Conservation (phyloP, 345 rosid genomes). For the Draba incana region DNA sequence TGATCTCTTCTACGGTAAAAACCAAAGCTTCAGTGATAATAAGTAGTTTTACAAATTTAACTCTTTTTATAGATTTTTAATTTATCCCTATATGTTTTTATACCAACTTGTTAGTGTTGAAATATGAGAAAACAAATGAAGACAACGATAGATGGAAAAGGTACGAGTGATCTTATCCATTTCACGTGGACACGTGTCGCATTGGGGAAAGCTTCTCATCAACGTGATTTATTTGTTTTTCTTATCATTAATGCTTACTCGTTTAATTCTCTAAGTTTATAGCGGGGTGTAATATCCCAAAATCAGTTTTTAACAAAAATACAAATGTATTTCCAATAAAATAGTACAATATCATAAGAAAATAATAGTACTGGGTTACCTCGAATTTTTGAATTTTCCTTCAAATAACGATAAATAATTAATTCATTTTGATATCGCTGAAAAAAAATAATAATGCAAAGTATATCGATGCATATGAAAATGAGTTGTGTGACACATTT, state of each 20-base stretch:
- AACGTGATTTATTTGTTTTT: slow-evolving; percentile 20
- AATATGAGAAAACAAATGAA: slow-evolving; percentile 14
- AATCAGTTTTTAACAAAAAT: background rate
- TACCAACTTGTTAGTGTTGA: slow-evolving; percentile 5
- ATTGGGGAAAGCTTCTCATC: slow-evolving; percentile 34
- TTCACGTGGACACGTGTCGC: slow-evolving; percentile 42
- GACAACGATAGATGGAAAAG: slow-evolving; percentile 37
- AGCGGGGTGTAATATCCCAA: background rate
- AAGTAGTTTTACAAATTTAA: background rate
- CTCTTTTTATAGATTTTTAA: background rate
- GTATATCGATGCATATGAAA: slow-evolving; percentile 10
- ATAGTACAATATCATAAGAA: too few species aligned
- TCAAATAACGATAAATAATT: background rate
- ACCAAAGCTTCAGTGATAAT: background rate
- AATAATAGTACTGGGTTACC: background rate
- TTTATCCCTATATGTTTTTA: background rate
- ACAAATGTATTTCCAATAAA: background rate
- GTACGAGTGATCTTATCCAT: slow-evolving; percentile 37
- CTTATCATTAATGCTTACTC: slow-evolving; percentile 27
- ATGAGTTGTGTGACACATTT: slow-evolving; percentile 10
- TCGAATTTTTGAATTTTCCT: background rate
- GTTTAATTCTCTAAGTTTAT: slow-evolving; percentile 22
- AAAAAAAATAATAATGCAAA: background rate
- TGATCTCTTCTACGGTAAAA: background rate
- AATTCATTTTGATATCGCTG: background rate